A percentile compares a stretch with the other conserved stretches of the same genome.
Conservation (phyloP, 2,329 filamentous ascomycete genomes). For the Pseudogymnoascus sp. region DNA sequence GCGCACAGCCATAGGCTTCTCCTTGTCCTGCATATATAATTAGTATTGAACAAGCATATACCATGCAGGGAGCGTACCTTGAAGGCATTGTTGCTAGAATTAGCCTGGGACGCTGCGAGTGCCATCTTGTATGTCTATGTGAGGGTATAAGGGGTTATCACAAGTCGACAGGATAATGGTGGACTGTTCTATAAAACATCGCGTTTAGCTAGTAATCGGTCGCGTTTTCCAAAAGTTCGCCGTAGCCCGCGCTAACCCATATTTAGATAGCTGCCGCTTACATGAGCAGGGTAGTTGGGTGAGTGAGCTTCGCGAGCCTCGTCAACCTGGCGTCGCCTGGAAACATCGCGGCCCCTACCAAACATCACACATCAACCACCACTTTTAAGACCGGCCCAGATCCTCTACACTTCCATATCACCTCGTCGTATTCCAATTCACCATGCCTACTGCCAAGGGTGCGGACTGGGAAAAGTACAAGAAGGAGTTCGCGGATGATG, state of each 20-base stretch:
- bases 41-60: constrained; percentile 23
- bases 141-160: constrained; percentile 18
- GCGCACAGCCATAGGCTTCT: constrained; percentile 96
- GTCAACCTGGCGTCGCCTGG: constrained; percentile 11
- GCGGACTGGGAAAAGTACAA: constrained; percentile 97
- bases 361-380: constrained; percentile 12
- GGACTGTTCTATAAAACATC: constrained; percentile 18
- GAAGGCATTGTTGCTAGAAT: constrained; percentile 59
- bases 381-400: constrained; percentile 6
- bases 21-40: constrained; percentile 60
- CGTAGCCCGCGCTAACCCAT: constrained; percentile 18
- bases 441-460: constrained; percentile 86
- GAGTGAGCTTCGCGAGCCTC: constrained; percentile 13
- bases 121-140: constrained; percentile 41
- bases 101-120: constrained; percentile 28
- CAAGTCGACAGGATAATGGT: constrained; percentile 15
- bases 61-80: constrained; percentile 42
- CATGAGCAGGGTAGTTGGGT: constrained; percentile 7
- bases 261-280: constrained; percentile 17
- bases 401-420: background rate
- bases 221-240: constrained; percentile 22
- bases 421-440: constrained; percentile 33
- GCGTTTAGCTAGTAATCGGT: constrained; percentile 21
- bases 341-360: constrained; percentile 1
- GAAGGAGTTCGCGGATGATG: constrained; percentile 94